Base-by-base conservation (phyloP, 1,139 yeast genomes). In the Yamadazyma friedrichii region DNA sequence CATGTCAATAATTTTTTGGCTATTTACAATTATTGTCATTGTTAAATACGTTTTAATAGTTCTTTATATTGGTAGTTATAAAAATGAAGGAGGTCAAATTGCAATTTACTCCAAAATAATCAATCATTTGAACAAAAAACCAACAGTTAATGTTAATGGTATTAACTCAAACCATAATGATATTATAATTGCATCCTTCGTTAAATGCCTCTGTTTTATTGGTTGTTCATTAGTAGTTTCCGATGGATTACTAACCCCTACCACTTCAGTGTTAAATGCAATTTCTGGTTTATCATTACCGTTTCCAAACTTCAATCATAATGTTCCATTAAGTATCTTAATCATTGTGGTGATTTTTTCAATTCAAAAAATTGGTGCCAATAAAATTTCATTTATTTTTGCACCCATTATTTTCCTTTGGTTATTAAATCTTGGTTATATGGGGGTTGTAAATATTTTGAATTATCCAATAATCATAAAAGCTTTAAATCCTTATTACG, bases 71-170 rank as follows among this genome's bases (percentile, higher is more conserved):
- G 84, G 83, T 13, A 78, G 80, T 8, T 76, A 78, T 53, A 65
- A 74, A 35, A 80, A 80, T 33, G 82, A 79, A 54, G 84, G 84
- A 48, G 84, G 84, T 1, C 82, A 78, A 47, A 74, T 79, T 25
- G 84, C 84, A 15, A 70, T 79, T 32, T 78, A 78, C 50, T 77
- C 82, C 22, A 77, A 77, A 51, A 67, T 79, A 27, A 11, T 38
- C 11, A 27, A 36, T 12, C 15, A 28, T 28, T 28, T 28, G 15
- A 13, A 28, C 6, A 28, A n/a, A 6, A 28, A 12, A n/a, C 11
- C 32, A 13, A 15, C 9, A 13, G 20, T 30, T 30, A 15, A 13
- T 15, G 20, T 9, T 30, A n/a, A n/a, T n/a, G n/a, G n/a, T n/a
- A n/a, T n/a, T n/a, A n/a, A n/a, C n/a, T 6, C 9, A 3, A 30